Conservation (phyloP, 2,329 filamentous ascomycete species). For the Xylariomycetidae sp. region DNA sequence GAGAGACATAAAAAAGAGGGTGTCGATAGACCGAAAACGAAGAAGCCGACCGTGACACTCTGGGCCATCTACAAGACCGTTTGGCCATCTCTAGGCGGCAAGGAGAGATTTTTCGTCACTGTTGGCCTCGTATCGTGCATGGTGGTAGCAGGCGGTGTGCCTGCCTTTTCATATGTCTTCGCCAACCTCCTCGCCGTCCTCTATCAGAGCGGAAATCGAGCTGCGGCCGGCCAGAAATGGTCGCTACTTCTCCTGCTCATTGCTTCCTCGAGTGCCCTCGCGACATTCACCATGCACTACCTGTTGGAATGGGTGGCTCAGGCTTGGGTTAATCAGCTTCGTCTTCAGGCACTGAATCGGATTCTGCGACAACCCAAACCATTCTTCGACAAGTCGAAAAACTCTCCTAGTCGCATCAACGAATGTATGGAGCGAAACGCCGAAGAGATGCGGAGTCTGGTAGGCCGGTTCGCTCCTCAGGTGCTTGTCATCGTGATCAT, state of each 20-base stretch:
- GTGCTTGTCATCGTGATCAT: slow-evolving; percentile 64
- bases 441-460: slow-evolving; percentile 81
- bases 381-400: slow-evolving; percentile 71
- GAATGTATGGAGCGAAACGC: slow-evolving; percentile 75
- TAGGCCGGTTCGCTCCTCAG: slow-evolving; percentile 72
- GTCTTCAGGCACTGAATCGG: slow-evolving; percentile 60
- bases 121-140: slow-evolving; percentile 58
- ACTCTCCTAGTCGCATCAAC: slow-evolving; percentile 59
- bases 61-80: slow-evolving; percentile 61
- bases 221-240: slow-evolving; percentile 55
- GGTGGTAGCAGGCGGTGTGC: slow-evolving; percentile 62
- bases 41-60: slow-evolving; percentile 31
- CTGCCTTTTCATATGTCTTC: slow-evolving; percentile 72
- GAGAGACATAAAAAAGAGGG: too few relatives aligned
- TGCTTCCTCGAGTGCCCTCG: slow-evolving; percentile 60
- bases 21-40: not conserved
- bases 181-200: slow-evolving; percentile 69
- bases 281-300: slow-evolving; percentile 64
- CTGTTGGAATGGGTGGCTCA: slow-evolving; percentile 69
- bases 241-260: slow-evolving; percentile 66
- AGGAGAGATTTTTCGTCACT: slow-evolving; percentile 50
- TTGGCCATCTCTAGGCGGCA: slow-evolving; percentile 57
- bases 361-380: slow-evolving; percentile 70
- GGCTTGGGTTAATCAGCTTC: slow-evolving; percentile 70
- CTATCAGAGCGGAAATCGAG: slow-evolving; percentile 48